Base-by-base conservation (phyloP, 2,329 filamentous ascomycete genomes). In the Xylaria sp. region DNA sequence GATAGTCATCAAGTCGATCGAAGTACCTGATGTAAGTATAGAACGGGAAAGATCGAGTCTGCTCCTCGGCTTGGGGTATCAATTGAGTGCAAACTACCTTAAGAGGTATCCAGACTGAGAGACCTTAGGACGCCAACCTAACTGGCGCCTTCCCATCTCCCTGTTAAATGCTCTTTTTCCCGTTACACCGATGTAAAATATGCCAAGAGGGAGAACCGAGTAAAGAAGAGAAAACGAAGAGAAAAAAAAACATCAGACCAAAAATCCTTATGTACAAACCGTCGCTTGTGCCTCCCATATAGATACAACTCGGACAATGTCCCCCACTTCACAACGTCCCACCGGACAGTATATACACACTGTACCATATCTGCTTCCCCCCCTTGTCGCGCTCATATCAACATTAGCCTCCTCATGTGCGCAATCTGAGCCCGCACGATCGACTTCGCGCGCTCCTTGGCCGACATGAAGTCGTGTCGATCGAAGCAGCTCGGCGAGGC, bases 391-490 rank as follows among this genome's bases (percentile, higher is more conserved):
- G 31, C 5, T 66, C 65, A 73, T 63, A 68, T 66, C 50, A 70
- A 13, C 69, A 65, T 73, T 50, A 73, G 44, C 41, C 71, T 66
- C 10, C 67, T 51, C 72, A 73, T 71, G 25, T 68, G 67, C 6
- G 63, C 57, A 13, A 70, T 66, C 51, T 73, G 69, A 5, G 70
- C 65, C 37, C 69, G 57, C 5, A 70, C 63, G 13, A 73, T 73
- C 18, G 72, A 73, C 55, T 71, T 69, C 1, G 67, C 67, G 48
- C 72, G 71, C 20, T 73, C 69, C 65, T 72, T 70, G 10, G 69
- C 69, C 7, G 66, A 73, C 72, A 73, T 73, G 57, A 73, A 73
- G 46, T 73, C 72, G 9, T 69, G 69, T 3, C 72, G 62, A 37
- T 73, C 72, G 52, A 65, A 70, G 63, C 67, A 73, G 62, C 71